Evolutionary conservation across 768 basidiomycete genomes (phyloP).

Genomic region (Hypholoma fasciculare): DNA sequence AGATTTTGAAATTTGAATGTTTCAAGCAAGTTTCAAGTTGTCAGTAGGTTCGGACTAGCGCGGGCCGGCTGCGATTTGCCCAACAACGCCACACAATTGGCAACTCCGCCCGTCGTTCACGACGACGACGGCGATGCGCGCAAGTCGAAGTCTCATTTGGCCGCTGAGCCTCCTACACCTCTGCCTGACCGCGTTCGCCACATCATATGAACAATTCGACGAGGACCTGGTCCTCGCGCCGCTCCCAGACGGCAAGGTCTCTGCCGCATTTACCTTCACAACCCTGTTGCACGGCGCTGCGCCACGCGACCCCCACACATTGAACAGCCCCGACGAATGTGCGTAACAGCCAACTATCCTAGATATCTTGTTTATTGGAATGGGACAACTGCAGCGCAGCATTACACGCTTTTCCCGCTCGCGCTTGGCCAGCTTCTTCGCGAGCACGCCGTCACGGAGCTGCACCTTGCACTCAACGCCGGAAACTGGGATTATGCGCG

Average conservation of each 20-base stretch:
- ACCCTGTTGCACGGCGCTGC: slow-evolving; percentile 54
- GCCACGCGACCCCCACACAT: slow-evolving; percentile 55
- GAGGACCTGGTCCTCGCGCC: slow-evolving; percentile 47
- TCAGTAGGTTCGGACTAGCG: background rate
- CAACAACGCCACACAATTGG: background rate
- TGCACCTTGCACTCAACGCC: slow-evolving; percentile 88
- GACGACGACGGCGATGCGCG: slow-evolving; percentile 15
- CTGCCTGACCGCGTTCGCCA: slow-evolving; percentile 15
- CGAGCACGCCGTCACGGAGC: slow-evolving; percentile 82
- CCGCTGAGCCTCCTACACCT: slow-evolving; percentile 16
- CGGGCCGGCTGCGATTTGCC: background rate
- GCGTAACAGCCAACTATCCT: slow-evolving; percentile 8
- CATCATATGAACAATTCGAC: slow-evolving; percentile 45
- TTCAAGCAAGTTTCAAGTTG: no score
- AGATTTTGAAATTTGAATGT: no score
- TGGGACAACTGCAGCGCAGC: slow-evolving; percentile 55
- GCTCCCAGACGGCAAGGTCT: slow-evolving; percentile 81
- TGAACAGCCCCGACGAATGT: slow-evolving; percentile 52
- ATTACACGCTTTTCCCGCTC: slow-evolving; percentile 86
- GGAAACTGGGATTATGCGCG: slow-evolving; percentile 88
- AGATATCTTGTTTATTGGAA: background rate
- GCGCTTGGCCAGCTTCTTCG: slow-evolving; percentile 85
- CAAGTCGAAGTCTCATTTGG: slow-evolving; percentile 10
- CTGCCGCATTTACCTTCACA: slow-evolving; percentile 78
- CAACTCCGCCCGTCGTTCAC: slow-evolving; percentile 8